Evolutionary conservation across 2,329 filamentous ascomycete genomes (phyloP).

Genomic region (Albophoma yamanashiensis): DNA sequence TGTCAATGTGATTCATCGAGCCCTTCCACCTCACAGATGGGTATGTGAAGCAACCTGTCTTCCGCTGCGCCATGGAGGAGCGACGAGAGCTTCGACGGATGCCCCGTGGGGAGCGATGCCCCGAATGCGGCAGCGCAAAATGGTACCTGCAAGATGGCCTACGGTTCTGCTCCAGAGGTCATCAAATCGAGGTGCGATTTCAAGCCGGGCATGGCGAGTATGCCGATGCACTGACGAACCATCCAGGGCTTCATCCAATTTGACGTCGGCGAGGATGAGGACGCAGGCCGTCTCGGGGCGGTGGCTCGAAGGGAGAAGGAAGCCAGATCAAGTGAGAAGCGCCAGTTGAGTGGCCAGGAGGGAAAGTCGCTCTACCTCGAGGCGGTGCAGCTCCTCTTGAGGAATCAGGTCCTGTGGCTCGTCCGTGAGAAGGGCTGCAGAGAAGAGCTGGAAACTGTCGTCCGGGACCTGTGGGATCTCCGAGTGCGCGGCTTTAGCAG

Average conservation of each 20-base stretch:
- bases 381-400: conserved; percentile 72
- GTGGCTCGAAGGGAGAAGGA: conserved; percentile 48
- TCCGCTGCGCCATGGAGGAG: conserved; percentile 24
- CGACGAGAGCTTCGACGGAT: conserved; percentile 37
- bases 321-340: conserved; percentile 38
- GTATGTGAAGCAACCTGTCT: neutral
- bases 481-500: conserved; percentile 39
- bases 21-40: neutral
- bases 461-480: conserved; percentile 78
- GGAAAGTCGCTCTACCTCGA: conserved; percentile 75
- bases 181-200: conserved; percentile 58
- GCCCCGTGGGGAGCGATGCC: conserved; percentile 41
- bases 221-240: neutral
- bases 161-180: conserved; percentile 70
- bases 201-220: neutral
- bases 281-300: conserved; percentile 50
- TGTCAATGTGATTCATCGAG: neutral
- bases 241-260: conserved; percentile 42
- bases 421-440: conserved; percentile 56
- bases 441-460: conserved; percentile 63
- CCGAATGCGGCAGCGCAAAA: conserved; percentile 58
- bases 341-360: conserved; percentile 51
- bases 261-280: conserved; percentile 57
- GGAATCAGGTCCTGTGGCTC: conserved; percentile 70
- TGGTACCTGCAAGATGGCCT: conserved; percentile 69